Evolutionary conservation across 768 basidiomycete species (phyloP).

Genomic region (Boletus reticuloceps): DNA sequence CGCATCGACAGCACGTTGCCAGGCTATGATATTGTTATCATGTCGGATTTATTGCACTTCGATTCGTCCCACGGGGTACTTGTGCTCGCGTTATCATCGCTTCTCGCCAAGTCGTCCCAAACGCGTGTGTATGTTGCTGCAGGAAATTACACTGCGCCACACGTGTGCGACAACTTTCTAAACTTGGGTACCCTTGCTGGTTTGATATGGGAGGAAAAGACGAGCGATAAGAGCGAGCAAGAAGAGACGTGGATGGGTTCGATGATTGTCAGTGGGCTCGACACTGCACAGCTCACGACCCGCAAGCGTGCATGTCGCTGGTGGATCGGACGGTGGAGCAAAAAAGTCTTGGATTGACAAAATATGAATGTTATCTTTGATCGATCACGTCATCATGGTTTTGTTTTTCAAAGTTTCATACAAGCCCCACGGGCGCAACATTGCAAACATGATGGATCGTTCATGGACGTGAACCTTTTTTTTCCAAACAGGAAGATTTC

Average conservation of each 20-base stretch:
- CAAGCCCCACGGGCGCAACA: not conserved
- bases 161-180: constrained; percentile 56
- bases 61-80: constrained; percentile 56
- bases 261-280: constrained; percentile 45
- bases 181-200: constrained; percentile 37
- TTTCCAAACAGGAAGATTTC: not conserved
- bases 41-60: constrained; percentile 75
- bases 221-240: constrained; percentile 4
- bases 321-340: constrained; percentile 57
- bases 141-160: constrained; percentile 56
- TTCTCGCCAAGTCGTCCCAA: constrained; percentile 42
- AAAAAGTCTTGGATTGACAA: not conserved
- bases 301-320: constrained; percentile 60
- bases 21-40: constrained; percentile 58
- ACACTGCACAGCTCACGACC: constrained; percentile 42
- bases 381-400: not conserved
- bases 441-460: not conserved
- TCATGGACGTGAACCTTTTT: too few species aligned
- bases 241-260: constrained; percentile 45
- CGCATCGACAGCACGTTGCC: constrained; percentile 11
- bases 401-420: not conserved
- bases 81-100: constrained; percentile 44
- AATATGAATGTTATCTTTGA: not conserved
- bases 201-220: constrained; percentile 46
- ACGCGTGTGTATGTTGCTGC: constrained; percentile 59